Base-by-base conservation (phyloP, 129 eudicot species). In the Tagetes erecta region DNA sequence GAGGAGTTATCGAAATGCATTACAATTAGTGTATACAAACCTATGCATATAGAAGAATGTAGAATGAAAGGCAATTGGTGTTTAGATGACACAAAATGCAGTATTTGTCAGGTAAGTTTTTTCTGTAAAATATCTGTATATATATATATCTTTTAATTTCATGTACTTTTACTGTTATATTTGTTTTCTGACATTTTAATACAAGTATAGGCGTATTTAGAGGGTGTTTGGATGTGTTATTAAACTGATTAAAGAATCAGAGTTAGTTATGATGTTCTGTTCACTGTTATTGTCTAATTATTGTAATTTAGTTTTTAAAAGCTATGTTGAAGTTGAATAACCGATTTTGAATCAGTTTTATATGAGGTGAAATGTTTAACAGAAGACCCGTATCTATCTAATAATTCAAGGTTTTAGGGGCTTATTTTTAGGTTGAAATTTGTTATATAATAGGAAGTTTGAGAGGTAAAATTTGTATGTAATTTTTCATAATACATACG, bases 61-160 rank as follows among this genome's bases (percentile, higher is more conserved):
- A 13, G 9, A 72, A 40, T 57, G 49, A 81, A 33, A 27, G 68
- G 53, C 47, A 64, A 65, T 46, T 71, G 75, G 46, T 72, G 84
- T 68, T 82, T 63, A 68, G 89, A 84, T 78, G 87, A 86, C 64
- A 77, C 66, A 31, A 94, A 94, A 75, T 94, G 98, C 93, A 86
- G 89, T 62, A 88, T 94, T 72, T 90, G 97, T 85, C 97, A 94
- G 98, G 98, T 93, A n/a, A 71, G 27, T 20, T 67, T 7, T 39
- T 53, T 58, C n/a, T 30, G 37, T 62, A 12, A 45, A 57, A 1
- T 11, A 65, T 68, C 27, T 20, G 27, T 20, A 20, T 20, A 20
- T 20, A 20, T 20, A 20, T 20, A 20, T 20, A 20, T 20, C 27
- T 20, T 20, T 20, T 20, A 20, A 27, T 58, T 77, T 34, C 30